Evolutionary conservation across 306 rosid genomes (phyloP), one percentile per base, ranked within the genome.

Genomic region (Styphnolobium japonicum): DNA sequence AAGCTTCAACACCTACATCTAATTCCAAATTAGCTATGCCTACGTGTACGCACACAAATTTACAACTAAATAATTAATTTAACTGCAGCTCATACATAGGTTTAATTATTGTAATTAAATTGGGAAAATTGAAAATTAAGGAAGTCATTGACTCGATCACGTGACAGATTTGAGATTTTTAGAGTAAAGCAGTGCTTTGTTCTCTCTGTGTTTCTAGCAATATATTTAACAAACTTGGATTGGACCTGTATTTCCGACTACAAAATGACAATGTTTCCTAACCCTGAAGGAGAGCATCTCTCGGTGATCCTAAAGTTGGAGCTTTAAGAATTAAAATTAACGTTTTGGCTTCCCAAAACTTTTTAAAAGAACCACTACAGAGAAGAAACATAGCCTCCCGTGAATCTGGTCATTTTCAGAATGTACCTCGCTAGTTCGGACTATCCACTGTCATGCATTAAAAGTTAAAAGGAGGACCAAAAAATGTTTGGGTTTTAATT

Each of bases 241-340:
- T 56, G 34, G 79, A 73, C 80, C 75, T 42, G 16, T 73, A 33
- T 65, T 49, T 80, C 19, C 22, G 46, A 56, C 46, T 55, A 42
- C 31, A 66, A 65, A 57, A 74, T 10, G 70, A 29, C 23, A 29
- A 55, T 36, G 39, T 67, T 55, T 52, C 42, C 71, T 56, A 4
- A 73, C 2, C 2, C 52, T 19, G 25, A 19, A 73, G 80, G 84
- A 63, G 64, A 52, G 22, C 69, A 80, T 53, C 72, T 53, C 72
- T 52, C 10, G 61, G 48, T 37, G 33, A 51, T 53, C 36, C 10
- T 55, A 7, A 5, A 4, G 16, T 43, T 0, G 39, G 42, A 22
- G 29, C 19, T 31, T 69, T 57, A 21, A 43, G 12, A 33, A 71
- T 60, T 19, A 58, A 19, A 43, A 43, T 15, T 67, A 55, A 11